Evolutionary conservation across 148 eudicot genomes (phyloP).

Genomic region (Amaranthus hypochondriacus): DNA sequence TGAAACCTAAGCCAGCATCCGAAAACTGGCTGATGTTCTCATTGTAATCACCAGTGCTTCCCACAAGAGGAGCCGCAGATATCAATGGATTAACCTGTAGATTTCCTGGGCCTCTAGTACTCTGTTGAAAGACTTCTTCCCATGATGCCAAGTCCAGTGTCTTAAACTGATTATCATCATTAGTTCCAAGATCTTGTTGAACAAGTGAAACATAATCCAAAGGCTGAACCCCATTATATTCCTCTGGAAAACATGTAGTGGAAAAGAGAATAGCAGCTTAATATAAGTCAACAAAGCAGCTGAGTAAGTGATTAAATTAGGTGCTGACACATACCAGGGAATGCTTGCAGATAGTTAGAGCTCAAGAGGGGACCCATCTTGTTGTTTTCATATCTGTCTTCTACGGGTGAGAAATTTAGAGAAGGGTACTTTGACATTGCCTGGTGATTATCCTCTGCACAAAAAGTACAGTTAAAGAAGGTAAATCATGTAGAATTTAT

Average conservation of each 20-base stretch:
- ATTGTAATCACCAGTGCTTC: conserved; percentile 24
- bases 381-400: conserved; percentile 22
- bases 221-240: conserved; percentile 24
- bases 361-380: conserved; percentile 23
- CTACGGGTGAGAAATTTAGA: conserved; percentile 23
- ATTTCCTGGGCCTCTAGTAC: conserved; percentile 24
- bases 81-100: conserved; percentile 23
- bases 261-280: background rate
- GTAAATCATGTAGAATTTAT: background rate
- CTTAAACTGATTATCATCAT: conserved; percentile 26
- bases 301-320: background rate
- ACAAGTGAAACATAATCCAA: conserved; percentile 22
- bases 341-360: conserved; percentile 18
- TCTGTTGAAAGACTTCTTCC: conserved; percentile 44
- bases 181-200: conserved; percentile 20
- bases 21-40: conserved; percentile 31
- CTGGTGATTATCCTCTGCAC: conserved; percentile 38
- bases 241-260: conserved; percentile 17
- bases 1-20: conserved; percentile 27
- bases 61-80: conserved; percentile 24
- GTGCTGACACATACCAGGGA: conserved; percentile 23
- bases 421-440: conserved; percentile 37
- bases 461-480: conserved; percentile 14
- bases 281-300: conserved; percentile 1
- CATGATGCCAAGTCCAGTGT: conserved; percentile 38